Conservation (phyloP, 768 basidiomycete genomes). For the Suillus discolor region DNA sequence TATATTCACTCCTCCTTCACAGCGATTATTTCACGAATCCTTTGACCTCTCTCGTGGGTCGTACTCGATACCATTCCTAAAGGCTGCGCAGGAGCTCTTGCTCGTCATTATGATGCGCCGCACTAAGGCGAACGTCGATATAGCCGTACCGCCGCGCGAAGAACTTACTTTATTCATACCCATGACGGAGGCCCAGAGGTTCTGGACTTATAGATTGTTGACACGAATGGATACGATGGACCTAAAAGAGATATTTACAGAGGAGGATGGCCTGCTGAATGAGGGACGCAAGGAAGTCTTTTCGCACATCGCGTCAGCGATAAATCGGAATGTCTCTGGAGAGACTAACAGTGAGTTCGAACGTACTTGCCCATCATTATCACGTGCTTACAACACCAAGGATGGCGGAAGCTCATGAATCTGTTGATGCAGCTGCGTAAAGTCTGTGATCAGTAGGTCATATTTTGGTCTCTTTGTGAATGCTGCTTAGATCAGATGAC, state of each 20-base stretch:
- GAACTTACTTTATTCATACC: constrained; percentile 60
- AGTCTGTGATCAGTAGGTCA: constrained; percentile 66
- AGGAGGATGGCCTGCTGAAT: constrained; percentile 31
- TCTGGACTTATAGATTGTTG: constrained; percentile 61
- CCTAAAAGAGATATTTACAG: constrained; percentile 49
- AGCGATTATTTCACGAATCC: constrained; percentile 49
- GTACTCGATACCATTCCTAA: constrained; percentile 52
- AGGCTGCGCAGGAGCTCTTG: constrained; percentile 50
- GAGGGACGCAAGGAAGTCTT: constrained; percentile 44
- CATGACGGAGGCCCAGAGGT: constrained; percentile 59
- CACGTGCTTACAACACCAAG: constrained; percentile 25
- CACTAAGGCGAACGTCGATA: constrained; percentile 54
- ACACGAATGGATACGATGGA: constrained; percentile 53
- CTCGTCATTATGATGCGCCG: constrained; percentile 59
- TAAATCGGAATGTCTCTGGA: constrained; percentile 33
- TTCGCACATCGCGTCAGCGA: constrained; percentile 39
- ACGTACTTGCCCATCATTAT: not conserved
- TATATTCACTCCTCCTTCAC: constrained; percentile 51
- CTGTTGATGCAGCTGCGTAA: constrained; percentile 71
- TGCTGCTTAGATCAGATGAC: constrained; percentile 12
- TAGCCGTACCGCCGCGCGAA: constrained; percentile 56
- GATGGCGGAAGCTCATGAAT: constrained; percentile 62
- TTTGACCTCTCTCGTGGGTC: constrained; percentile 56
- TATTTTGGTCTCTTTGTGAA: not conserved
- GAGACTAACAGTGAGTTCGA: constrained; percentile 32